These are phyloP conservation scores for Camellia granthamiana DNA, from an alignment of 148 eudicot species.

Conservation along the genomic window DNA sequence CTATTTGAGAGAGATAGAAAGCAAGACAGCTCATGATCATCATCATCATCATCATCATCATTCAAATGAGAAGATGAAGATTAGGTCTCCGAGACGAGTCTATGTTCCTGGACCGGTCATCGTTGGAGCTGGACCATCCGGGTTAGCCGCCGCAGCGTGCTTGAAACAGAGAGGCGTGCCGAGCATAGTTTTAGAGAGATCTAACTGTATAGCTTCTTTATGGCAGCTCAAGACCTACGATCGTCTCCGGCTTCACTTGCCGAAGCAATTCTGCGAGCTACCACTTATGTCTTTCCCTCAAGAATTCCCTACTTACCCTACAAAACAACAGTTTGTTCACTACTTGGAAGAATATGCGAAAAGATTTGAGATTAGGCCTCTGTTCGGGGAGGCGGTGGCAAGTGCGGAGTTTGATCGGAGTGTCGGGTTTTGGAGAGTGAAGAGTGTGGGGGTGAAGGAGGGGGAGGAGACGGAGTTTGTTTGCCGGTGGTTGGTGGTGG, in stretches of 20 bases:
- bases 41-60: slow-evolving; percentile 18
- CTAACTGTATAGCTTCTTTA: slow-evolving; percentile 59
- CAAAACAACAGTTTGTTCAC: slow-evolving; percentile 47
- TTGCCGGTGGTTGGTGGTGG: slow-evolving; percentile 71
- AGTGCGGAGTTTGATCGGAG: slow-evolving; percentile 45
- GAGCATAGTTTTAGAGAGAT: slow-evolving; percentile 52
- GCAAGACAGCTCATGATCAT: slow-evolving; percentile 43
- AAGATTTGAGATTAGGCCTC: slow-evolving; percentile 45
- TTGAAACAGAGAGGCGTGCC: slow-evolving; percentile 44
- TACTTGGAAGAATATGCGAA: slow-evolving; percentile 53
- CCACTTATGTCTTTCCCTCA: slow-evolving; percentile 66
- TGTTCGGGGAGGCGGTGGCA: slow-evolving; percentile 38
- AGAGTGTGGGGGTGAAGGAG: slow-evolving; percentile 18
- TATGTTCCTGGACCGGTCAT: slow-evolving; percentile 57
- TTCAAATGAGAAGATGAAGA: neutral
- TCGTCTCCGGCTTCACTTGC: slow-evolving; percentile 56
- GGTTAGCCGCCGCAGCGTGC: slow-evolving; percentile 68
- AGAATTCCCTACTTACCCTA: slow-evolving; percentile 58
- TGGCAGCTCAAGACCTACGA: slow-evolving; percentile 76
- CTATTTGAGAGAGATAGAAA: slow-evolving; percentile 46
- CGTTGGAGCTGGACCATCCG: slow-evolving; percentile 75
- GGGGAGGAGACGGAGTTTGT: slow-evolving; percentile 41
- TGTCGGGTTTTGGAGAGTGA: slow-evolving; percentile 57
- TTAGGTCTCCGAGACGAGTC: slow-evolving; percentile 14
- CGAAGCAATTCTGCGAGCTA: slow-evolving; percentile 65